Evolutionary conservation across 441 rosid species (phyloP).

Genomic region (Erodium texanum): DNA sequence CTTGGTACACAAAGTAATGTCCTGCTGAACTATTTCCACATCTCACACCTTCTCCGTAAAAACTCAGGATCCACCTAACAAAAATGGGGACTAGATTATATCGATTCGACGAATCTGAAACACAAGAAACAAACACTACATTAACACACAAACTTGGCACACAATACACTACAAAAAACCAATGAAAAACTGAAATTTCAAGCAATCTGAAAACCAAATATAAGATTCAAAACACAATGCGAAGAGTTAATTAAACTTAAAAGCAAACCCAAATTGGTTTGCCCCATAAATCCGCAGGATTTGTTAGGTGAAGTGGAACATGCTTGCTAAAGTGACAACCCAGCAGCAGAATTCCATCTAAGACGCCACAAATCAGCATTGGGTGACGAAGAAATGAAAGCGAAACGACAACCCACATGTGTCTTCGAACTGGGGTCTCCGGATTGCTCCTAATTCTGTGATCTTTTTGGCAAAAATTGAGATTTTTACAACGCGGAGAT

Average conservation of each 20-base stretch:
- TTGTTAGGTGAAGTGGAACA: constrained; percentile 18
- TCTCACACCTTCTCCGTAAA: constrained; percentile 21
- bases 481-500: not conserved
- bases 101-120: constrained; percentile 22
- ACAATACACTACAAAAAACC: constrained; percentile 2
- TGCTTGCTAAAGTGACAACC: constrained; percentile 13
- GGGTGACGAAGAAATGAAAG: constrained; percentile 14
- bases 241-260: constrained; percentile 45
- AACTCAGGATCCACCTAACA: constrained; percentile 15
- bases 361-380: not conserved
- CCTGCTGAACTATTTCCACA: constrained; percentile 16
- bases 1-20: constrained; percentile 12
- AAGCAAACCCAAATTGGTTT: constrained; percentile 27
- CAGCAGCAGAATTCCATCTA: constrained; percentile 12
- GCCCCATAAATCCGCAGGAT: not conserved
- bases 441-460: not conserved
- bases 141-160: not conserved
- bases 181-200: constrained; percentile 14
- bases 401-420: constrained; percentile 13
- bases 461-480: not conserved
- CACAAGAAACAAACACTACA: constrained; percentile 8
- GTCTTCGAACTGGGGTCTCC: constrained; percentile 11
- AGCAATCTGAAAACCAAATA: not conserved
- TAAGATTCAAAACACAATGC: constrained; percentile 19
- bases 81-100: constrained; percentile 11